Conservation (phyloP, 139 green algal species). For the Spirogloea muscicola region DNA sequence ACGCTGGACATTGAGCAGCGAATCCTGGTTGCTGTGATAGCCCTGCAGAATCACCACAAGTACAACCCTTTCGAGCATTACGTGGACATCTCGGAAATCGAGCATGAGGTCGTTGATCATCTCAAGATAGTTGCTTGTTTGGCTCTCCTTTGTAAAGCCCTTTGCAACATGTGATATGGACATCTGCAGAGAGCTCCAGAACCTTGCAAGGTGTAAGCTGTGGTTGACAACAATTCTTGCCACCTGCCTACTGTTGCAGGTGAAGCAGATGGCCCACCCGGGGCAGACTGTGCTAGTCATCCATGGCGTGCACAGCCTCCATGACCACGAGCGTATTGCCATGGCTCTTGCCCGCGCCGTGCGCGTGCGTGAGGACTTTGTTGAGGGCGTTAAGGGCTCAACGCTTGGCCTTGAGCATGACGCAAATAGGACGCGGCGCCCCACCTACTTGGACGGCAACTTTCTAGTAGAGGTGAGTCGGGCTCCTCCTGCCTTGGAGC, state of each 20-base stretch:
- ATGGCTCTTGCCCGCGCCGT: conserved; percentile 27
- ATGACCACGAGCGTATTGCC: conserved; percentile 46
- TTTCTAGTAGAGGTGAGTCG: conserved; percentile 31
- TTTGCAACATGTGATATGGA: too few relatives aligned
- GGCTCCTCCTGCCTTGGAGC: neutral
- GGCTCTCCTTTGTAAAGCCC: too few relatives aligned
- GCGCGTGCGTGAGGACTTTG: neutral
- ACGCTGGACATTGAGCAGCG: conserved; percentile 37
- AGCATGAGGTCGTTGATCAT: too few relatives aligned
- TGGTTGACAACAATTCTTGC: too few relatives aligned
- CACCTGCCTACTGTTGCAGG: too few relatives aligned
- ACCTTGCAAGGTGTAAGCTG: too few relatives aligned
- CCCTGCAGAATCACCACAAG: conserved; percentile 32
- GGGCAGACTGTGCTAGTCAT: conserved; percentile 47
- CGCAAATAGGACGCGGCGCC: neutral
- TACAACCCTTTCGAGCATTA: conserved; percentile 47
- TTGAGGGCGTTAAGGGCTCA: neutral
- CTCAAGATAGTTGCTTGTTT: too few relatives aligned
- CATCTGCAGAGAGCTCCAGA: too few relatives aligned
- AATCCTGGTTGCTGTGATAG: conserved; percentile 43
- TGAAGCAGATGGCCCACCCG: conserved; percentile 21
- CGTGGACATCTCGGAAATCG: too few relatives aligned
- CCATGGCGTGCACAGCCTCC: conserved; percentile 33
- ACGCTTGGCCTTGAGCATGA: too few relatives aligned
- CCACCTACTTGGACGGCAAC: conserved; percentile 22